Evolutionary conservation across 306 rosid genomes (phyloP).

Genomic region (Glycine soja): DNA sequence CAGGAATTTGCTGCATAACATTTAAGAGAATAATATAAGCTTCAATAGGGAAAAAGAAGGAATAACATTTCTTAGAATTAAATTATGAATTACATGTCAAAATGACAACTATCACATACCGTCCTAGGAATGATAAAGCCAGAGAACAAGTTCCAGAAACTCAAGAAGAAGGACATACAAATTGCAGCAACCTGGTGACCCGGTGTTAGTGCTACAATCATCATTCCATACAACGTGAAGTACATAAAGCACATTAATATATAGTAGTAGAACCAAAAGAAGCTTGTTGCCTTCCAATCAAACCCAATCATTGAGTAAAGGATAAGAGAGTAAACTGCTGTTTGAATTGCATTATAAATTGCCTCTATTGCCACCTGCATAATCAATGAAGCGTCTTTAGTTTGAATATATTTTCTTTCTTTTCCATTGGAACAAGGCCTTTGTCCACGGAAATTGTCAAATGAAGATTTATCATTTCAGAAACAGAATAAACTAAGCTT

Average conservation of each 20-base stretch:
- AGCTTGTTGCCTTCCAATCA: slow-evolving; percentile 59
- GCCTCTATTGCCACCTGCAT: slow-evolving; percentile 81
- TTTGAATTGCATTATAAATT: slow-evolving; percentile 66
- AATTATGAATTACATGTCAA: slow-evolving; percentile 6
- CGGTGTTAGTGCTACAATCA: slow-evolving; percentile 81
- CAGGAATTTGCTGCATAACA: slow-evolving; percentile 69
- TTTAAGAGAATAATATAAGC: slow-evolving; percentile 10
- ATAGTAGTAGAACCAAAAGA: slow-evolving; percentile 77
- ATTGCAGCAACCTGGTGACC: slow-evolving; percentile 72
- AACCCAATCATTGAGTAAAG: slow-evolving; percentile 78
- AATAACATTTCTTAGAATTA: neutral
- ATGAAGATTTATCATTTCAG: neutral
- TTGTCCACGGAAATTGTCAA: neutral
- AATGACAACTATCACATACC: slow-evolving; percentile 51
- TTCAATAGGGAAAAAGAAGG: neutral
- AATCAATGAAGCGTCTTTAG: slow-evolving; percentile 19
- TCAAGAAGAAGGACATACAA: slow-evolving; percentile 68
- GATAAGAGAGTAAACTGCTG: slow-evolving; percentile 54
- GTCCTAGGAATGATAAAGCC: slow-evolving; percentile 57
- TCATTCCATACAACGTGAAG: slow-evolving; percentile 88
- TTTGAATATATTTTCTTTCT: neutral
- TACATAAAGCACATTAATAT: slow-evolving; percentile 68
- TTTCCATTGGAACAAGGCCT: neutral
- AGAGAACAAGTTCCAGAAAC: slow-evolving; percentile 81
- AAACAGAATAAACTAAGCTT: neutral